Evolutionary conservation across 495 filamentous ascomycete genomes (phyloP), one percentile per base, ranked within the genome.

Genomic region (Aspergillus haitiensis): DNA sequence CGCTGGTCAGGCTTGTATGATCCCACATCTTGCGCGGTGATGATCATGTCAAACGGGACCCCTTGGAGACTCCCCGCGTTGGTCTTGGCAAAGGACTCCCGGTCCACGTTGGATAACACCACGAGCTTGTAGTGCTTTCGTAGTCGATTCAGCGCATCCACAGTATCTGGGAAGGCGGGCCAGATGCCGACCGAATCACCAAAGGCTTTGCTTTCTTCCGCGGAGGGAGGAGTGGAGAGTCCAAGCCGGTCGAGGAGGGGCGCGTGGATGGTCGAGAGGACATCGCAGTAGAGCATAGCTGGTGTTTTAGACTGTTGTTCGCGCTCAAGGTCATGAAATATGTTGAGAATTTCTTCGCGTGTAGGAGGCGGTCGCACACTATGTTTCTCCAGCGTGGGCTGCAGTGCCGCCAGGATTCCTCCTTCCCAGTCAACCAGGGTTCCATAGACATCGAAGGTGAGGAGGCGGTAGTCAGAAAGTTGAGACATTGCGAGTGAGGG

Each of bases 401-500:
- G 58, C 7, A 82, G 62, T 5, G 73, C 71, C 3, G 58, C 33
- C 34, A 77, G 63, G 27, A 81, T 75, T 35, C 77, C 78, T 6
- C 50, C 56, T 69, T 92, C 83, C 88, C 87, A 90, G 78, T 93
- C 88, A 51, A 93, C 85, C 27, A 93, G 81, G 0, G 91, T 95
- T 69, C 90, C 88, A 70, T 90, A 93, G 78, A 89, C 84, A 70
- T 95, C 90, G 75, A 95, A 94, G 67, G 75, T 77, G 35, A 92
- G 83, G 55, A 86, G 67, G 5, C 66, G 70, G 70, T 74, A 83
- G 59, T 72, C 57, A 15, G 69, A 70, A 16, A 83, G 71, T 18
- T 50, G 52, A 15, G 71, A 61, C 73, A 75, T 77, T 31, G 5
- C 9, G 7, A 42, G 39, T 42, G 7, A 5, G 12, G 6, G 39